Conservation (phyloP, 2,329 filamentous ascomycete genomes). For the Lithohypha guttulata region DNA sequence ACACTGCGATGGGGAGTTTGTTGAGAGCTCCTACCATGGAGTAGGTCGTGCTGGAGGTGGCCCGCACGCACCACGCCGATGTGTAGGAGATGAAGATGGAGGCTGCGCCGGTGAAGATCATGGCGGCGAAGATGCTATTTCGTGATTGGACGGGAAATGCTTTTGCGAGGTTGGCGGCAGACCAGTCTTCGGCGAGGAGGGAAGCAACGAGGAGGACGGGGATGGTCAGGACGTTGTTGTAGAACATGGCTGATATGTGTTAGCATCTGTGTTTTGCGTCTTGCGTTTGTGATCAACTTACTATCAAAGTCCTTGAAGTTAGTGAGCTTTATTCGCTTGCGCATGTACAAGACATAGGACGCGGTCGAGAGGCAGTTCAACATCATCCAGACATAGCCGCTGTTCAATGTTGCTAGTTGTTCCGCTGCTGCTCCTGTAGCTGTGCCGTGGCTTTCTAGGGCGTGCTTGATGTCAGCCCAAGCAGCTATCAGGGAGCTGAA, state of each 20-base stretch:
- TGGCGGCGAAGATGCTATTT: conserved; percentile 70
- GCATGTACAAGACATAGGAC: conserved; percentile 81
- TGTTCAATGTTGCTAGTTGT: conserved; percentile 79
- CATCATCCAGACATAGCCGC: conserved; percentile 96
- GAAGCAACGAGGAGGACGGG: conserved; percentile 78
- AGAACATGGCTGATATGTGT: conserved; percentile 74
- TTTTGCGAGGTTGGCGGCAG: conserved; percentile 62
- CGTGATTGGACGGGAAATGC: conserved; percentile 83
- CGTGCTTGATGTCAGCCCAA: conserved; percentile 92
- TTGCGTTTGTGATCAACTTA: conserved; percentile 44
- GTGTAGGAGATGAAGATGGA: conserved; percentile 99
- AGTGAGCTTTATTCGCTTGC: conserved; percentile 97
- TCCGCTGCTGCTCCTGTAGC: conserved; percentile 46
- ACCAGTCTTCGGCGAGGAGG: conserved; percentile 85
- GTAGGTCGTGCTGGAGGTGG: conserved; percentile 95
- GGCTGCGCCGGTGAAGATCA: conserved; percentile 86
- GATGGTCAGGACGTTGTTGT: conserved; percentile 97
- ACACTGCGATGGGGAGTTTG: conserved; percentile 91
- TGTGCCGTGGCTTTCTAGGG: conserved; percentile 52
- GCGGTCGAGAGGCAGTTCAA: conserved; percentile 94
- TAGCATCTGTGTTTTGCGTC: conserved; percentile 22
- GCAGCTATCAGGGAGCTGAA: conserved; percentile 87
- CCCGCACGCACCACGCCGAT: conserved; percentile 95
- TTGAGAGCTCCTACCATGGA: conserved; percentile 97
- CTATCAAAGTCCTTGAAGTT: conserved; percentile 99